phyloP scores from a whole-genome alignment of 345 rosid species.

The Fremontodendron californicum region DNA sequence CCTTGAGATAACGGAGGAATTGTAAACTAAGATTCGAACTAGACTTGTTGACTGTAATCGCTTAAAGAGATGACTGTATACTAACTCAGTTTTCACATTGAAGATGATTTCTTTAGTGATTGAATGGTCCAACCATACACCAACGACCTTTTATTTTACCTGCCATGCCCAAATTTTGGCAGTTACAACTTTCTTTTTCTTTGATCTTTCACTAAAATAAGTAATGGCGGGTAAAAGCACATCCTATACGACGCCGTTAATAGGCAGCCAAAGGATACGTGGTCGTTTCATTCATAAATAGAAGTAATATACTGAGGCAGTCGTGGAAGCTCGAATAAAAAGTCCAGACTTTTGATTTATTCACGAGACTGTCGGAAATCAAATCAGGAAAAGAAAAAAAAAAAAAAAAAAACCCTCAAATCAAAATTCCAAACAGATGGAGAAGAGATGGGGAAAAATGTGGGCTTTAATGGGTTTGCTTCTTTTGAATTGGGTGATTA shows the following conservation, averaged over 20 bases:
- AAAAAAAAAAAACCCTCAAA: not conserved
- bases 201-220: no score
- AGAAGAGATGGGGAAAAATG: slow-evolving; percentile 33
- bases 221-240: not conserved
- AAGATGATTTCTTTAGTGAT: no score
- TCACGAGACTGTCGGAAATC: not conserved
- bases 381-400: not conserved
- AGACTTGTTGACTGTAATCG: no score
- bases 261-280: not conserved
- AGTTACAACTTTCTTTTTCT: no score
- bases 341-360: not conserved
- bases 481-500: slow-evolving; percentile 33
- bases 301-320: not conserved
- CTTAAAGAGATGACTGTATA: no score
- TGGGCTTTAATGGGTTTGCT: slow-evolving; percentile 33
- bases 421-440: slow-evolving; percentile 29
- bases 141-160: no score
- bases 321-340: not conserved
- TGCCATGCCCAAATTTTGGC: no score
- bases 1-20: no score
- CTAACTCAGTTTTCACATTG: no score
- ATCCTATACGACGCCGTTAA: not conserved
- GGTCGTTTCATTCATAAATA: not conserved
- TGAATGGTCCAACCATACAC: no score
- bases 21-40: no score